Evolutionary conservation across 176 grass and related monocot genomes (phyloP).

Genomic region (Chrysopogon serrulatus): DNA sequence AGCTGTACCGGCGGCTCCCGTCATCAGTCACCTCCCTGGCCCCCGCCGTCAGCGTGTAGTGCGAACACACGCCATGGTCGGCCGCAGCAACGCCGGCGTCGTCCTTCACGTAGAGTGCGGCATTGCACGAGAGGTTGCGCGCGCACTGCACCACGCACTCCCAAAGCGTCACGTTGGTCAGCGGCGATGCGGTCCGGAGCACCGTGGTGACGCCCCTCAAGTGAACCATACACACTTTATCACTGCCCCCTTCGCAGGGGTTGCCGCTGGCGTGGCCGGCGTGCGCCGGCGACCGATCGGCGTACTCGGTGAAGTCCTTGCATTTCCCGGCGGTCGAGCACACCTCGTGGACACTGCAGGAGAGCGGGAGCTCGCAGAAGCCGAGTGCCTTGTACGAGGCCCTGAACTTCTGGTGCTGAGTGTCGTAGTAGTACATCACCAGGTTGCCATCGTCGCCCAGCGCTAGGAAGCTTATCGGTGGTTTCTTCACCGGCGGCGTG

Average conservation of each 20-base stretch:
- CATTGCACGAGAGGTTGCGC: conserved; percentile 15
- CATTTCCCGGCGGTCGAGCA: conserved; percentile 38
- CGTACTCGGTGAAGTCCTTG: conserved; percentile 19
- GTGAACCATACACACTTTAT: conserved; percentile 4
- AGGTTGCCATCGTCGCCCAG: conserved; percentile 33
- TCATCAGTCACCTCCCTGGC: conserved; percentile 20
- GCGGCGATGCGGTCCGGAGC: background rate
- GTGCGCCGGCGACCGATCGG: background rate
- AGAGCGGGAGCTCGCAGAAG: conserved; percentile 36
- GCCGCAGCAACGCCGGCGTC: too few relatives aligned
- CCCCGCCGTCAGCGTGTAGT: conserved; percentile 29
- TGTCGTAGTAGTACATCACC: conserved; percentile 16
- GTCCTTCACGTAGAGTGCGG: conserved; percentile 21
- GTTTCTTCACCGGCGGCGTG: conserved; percentile 2
- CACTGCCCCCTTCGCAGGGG: conserved; percentile 10
- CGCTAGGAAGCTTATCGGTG: conserved; percentile 22
- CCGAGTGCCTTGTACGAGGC: conserved; percentile 28
- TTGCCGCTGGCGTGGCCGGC: background rate
- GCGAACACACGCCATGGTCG: conserved; percentile 10
- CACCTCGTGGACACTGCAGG: conserved; percentile 18
- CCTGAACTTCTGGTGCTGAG: background rate
- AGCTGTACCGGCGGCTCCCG: background rate
- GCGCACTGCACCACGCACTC: conserved; percentile 31
- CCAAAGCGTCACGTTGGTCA: background rate
- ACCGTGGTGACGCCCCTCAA: conserved; percentile 31